Percentiles rank a stretch among this genome's conserved stretches.
Evolutionary conservation across 495 filamentous ascomycete genomes (phyloP).

Genomic region (Polyplosphaeria fusca): DNA sequence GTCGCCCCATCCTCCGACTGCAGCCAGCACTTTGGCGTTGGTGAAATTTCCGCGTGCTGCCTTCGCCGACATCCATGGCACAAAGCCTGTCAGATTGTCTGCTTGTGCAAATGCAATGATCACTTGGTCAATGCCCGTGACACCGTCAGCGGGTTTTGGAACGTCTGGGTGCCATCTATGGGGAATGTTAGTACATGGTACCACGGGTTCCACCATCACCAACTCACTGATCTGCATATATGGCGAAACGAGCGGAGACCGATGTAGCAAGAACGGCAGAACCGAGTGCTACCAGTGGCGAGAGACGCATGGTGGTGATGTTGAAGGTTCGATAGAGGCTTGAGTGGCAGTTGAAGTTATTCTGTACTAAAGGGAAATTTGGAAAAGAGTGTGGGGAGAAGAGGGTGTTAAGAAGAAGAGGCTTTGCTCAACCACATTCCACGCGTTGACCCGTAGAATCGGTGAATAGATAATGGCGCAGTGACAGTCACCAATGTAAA

Average conservation of each 20-base stretch:
- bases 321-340: neutral
- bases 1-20: conserved; percentile 75
- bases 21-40: conserved; percentile 53
- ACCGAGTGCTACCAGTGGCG: conserved; percentile 6
- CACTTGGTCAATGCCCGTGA: conserved; percentile 24
- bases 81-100: conserved; percentile 5
- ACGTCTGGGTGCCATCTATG: conserved; percentile 25
- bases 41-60: conserved; percentile 10
- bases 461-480: no score
- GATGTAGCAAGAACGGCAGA: conserved; percentile 1
- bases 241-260: conserved; percentile 17
- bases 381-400: neutral
- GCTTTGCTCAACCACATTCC: no score
- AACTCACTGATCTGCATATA: conserved; percentile 31
- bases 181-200: neutral
- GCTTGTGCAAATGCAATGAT: conserved; percentile 22
- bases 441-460: no score
- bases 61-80: neutral
- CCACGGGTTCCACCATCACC: neutral
- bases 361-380: neutral
- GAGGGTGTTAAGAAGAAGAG: no score
- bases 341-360: neutral
- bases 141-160: conserved; percentile 12
- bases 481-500: no score
- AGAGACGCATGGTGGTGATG: conserved; percentile 20